Evolutionary conservation across 2,329 filamentous ascomycete species (phyloP), one percentile per base, ranked within the genome.

Genomic region (Fusarium continuum): DNA sequence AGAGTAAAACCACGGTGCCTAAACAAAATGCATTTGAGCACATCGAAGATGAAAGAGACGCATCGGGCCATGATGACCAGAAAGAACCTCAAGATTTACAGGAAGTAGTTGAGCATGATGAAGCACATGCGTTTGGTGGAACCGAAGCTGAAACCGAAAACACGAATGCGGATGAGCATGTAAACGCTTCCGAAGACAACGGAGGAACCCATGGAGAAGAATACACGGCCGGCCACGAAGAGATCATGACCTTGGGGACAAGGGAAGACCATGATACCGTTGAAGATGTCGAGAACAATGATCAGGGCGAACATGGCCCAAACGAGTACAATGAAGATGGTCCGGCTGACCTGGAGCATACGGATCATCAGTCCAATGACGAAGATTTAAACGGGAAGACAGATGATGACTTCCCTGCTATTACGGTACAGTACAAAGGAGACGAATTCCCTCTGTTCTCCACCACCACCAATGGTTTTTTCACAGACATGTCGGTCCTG

Each of bases 371-470:
- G 20, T 28, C 29, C 16, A 51, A 55, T 51, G 47, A 34, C 14
- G 61, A 65, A 7, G 28, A 56, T 20, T 50, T 63, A 22, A 53
- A 45, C n/a, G 46, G 22, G 16, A 55, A 59, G 20, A 41, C 56
- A 38, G 61, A 57, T 17, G 46, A 44, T 8, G 68, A 70, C 2
- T 77, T 68, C 50, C 79, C 73, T 13, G 69, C 65, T 62, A 81
- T 77, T 34, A 78, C 75, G 9, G 79, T 81, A 45, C 74, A 76
- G 40, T 81, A 80, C 55, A 78, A 76, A 48, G 78, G 77, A 29
- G 76, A 79, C 14, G 76, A 80, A 44, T 81, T 77, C 47, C 79
- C 79, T 4, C 70, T 79, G 28, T 78, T 80, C 50, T 78, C 77
- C 2, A 45, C 60, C 11, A 60, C 67, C 19, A 60, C 74, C 16